These are phyloP conservation scores for Leccinum disarticulatum DNA, from an alignment of 768 basidiomycete genomes.

Conservation along the genomic window DNA sequence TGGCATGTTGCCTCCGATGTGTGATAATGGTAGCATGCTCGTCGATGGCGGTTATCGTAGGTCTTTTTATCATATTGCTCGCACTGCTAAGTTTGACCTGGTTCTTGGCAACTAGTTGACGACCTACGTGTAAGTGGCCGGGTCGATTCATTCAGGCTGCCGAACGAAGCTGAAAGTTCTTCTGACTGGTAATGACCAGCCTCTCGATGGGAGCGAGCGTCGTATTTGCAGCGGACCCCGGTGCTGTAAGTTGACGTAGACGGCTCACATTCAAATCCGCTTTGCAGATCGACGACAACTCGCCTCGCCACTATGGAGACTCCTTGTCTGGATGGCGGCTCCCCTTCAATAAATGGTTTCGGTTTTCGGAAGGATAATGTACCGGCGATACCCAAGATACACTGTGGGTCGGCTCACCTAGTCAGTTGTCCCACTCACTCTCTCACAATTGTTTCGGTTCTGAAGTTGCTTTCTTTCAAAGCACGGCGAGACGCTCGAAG, in stretches of 20 bases:
- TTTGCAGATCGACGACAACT: slow-evolving; percentile 81
- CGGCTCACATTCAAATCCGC: too few species aligned
- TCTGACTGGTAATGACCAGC: slow-evolving; percentile 78
- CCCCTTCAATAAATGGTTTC: slow-evolving; percentile 89
- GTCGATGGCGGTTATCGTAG: slow-evolving; percentile 88
- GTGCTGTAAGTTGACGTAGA: slow-evolving; percentile 72
- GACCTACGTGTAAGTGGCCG: slow-evolving; percentile 72
- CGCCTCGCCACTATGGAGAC: slow-evolving; percentile 92
- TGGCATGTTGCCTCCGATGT: slow-evolving; percentile 90
- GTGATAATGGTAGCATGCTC: slow-evolving; percentile 89
- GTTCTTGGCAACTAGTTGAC: slow-evolving; percentile 54
- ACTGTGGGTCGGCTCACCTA: slow-evolving; percentile 93
- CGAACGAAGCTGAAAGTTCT: slow-evolving; percentile 1
- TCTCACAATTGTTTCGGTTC: neutral
- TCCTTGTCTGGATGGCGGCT: slow-evolving; percentile 97
- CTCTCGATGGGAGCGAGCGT: slow-evolving; percentile 86
- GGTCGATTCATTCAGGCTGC: neutral
- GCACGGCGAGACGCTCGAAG: slow-evolving; percentile 94
- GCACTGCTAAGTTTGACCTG: slow-evolving; percentile 12
- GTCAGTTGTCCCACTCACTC: slow-evolving; percentile 49
- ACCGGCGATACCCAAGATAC: slow-evolving; percentile 91
- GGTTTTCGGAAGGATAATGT: slow-evolving; percentile 77
- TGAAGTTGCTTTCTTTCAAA: slow-evolving; percentile 28
- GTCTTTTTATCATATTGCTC: slow-evolving; percentile 25
- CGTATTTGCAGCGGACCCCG: slow-evolving; percentile 94